Evolutionary conservation across 148 eudicot species (phyloP).

Genomic region (Rhododendron henanense): DNA sequence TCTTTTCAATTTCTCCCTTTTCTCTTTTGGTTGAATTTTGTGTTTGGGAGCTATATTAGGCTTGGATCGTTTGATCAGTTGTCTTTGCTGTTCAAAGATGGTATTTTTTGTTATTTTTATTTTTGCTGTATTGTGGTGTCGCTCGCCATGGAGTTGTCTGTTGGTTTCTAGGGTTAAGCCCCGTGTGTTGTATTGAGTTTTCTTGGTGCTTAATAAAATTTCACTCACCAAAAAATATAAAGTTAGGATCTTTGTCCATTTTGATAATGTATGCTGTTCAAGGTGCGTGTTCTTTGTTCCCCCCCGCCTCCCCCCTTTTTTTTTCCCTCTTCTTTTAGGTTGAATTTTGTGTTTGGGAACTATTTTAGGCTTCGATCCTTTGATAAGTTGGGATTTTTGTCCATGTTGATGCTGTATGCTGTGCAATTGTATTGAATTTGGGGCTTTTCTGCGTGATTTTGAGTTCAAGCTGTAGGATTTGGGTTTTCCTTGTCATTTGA

Average conservation of each 20-base stretch:
- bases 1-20: background rate
- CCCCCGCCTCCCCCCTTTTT: background rate
- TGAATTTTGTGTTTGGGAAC: background rate
- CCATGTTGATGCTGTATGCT: constrained; percentile 4
- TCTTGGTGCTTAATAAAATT: background rate
- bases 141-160: background rate
- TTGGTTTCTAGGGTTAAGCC: background rate
- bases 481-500: background rate
- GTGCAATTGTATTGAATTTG: constrained; percentile 11
- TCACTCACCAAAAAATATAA: background rate
- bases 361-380: background rate
- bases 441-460: constrained; percentile 10
- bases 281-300: background rate
- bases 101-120: background rate
- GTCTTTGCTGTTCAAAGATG: background rate
- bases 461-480: constrained; percentile 11
- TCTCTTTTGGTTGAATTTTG: background rate
- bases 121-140: background rate
- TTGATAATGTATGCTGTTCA: background rate
- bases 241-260: background rate
- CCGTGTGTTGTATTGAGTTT: background rate
- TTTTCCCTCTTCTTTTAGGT: background rate
- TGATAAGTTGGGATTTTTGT: background rate
- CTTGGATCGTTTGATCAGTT: constrained; percentile 10
- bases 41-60: background rate